Percentiles rank a stretch among this genome's conserved stretches.
These are phyloP conservation scores for Russula sp. DNA, from an alignment of 768 basidiomycete genomes.

Conservation along the genomic window DNA sequence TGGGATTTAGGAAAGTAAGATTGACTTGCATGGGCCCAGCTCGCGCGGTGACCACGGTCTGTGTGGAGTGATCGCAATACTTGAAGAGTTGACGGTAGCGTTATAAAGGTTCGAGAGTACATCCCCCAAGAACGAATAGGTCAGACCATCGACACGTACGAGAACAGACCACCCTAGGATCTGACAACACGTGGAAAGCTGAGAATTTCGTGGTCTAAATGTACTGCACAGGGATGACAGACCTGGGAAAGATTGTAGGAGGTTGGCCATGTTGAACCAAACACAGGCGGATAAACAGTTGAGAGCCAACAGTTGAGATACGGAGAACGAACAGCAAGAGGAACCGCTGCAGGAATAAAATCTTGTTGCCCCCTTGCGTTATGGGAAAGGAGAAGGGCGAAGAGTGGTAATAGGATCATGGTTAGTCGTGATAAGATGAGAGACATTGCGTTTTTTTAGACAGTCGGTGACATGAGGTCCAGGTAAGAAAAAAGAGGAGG, in stretches of 20 bases:
- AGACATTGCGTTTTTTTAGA: neutral
- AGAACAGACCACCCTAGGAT: slow-evolving; percentile 22
- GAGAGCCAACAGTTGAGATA: slow-evolving; percentile 32
- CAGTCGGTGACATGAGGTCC: neutral
- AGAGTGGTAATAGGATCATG: neutral
- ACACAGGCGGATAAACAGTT: slow-evolving; percentile 3
- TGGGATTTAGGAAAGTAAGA: slow-evolving; percentile 42
- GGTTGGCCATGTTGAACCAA: slow-evolving; percentile 28
- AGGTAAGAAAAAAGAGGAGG: neutral
- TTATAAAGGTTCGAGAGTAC: slow-evolving; percentile 10
- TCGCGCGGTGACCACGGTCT: slow-evolving; percentile 36
- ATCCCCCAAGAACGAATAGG: slow-evolving; percentile 30
- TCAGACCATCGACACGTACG: slow-evolving; percentile 18
- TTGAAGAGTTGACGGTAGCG: slow-evolving; percentile 27
- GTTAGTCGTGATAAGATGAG: neutral
- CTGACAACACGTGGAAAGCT: neutral
- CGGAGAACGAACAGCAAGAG: slow-evolving; percentile 35
- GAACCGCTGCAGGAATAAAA: slow-evolving; percentile 31
- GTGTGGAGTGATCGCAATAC: slow-evolving; percentile 39
- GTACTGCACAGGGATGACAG: neutral
- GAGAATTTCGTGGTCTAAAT: neutral
- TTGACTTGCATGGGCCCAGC: slow-evolving; percentile 41
- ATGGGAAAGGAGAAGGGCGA: neutral
- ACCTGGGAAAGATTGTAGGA: slow-evolving; percentile 16
- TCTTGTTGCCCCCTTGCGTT: slow-evolving; percentile 18